phyloP scores from a whole-genome alignment of 495 filamentous ascomycete genomes.

The Trichoderma orchidacearum region DNA sequence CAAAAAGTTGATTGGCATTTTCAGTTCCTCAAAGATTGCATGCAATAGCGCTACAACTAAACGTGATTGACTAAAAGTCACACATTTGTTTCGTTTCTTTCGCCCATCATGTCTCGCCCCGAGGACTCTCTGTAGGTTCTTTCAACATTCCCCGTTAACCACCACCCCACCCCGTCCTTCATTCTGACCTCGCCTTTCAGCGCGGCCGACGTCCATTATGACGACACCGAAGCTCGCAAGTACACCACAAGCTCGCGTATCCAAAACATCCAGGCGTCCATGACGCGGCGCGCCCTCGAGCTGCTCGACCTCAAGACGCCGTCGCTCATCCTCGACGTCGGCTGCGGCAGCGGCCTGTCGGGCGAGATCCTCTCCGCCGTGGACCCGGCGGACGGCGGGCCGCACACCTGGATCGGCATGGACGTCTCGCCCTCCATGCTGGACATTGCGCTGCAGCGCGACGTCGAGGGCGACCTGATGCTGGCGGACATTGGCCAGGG shows the following conservation, averaged over 20 bases:
- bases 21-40: background rate
- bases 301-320: slow-evolving; percentile 72
- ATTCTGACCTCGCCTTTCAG: slow-evolving; percentile 28
- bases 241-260: slow-evolving; percentile 98
- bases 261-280: slow-evolving; percentile 81
- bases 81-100: too few relatives aligned
- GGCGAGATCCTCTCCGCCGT: slow-evolving; percentile 77
- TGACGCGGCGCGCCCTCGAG: slow-evolving; percentile 85
- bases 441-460: slow-evolving; percentile 77
- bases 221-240: slow-evolving; percentile 85
- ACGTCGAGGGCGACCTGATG: slow-evolving; percentile 83
- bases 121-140: slow-evolving; percentile 73
- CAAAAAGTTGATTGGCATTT: background rate
- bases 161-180: slow-evolving; percentile 4
- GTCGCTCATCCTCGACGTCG: slow-evolving; percentile 83
- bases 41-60: background rate
- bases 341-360: slow-evolving; percentile 88
- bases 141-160: slow-evolving; percentile 11
- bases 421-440: slow-evolving; percentile 92
- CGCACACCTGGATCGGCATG: slow-evolving; percentile 90
- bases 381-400: slow-evolving; percentile 53
- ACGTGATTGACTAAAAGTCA: too few relatives aligned
- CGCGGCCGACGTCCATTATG: slow-evolving; percentile 91
- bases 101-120: slow-evolving; percentile 97
- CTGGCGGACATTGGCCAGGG: slow-evolving; percentile 92